These are phyloP conservation scores for Ampelomyces quisqualis DNA, from an alignment of 2,329 filamentous ascomycete genomes.

Conservation along the genomic window DNA sequence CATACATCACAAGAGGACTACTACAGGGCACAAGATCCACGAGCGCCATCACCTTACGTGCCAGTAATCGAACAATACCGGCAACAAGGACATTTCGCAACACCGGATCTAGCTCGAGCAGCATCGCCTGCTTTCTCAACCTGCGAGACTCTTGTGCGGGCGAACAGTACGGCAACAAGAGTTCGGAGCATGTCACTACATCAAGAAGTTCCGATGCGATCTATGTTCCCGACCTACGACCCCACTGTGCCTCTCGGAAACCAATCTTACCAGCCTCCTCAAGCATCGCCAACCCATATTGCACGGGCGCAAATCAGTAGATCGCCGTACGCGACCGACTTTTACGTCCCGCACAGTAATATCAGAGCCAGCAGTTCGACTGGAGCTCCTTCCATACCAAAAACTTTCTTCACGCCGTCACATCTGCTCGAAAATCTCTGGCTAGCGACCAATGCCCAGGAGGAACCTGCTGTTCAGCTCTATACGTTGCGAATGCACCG, in stretches of 20 bases:
- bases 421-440: slow-evolving; percentile 66
- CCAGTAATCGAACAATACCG: slow-evolving; percentile 16
- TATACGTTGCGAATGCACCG: slow-evolving; percentile 46
- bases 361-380: slow-evolving; percentile 29
- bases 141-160: slow-evolving; percentile 40
- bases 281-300: slow-evolving; percentile 63
- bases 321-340: slow-evolving; percentile 60
- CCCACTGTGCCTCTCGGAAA: slow-evolving; percentile 64
- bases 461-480: slow-evolving; percentile 43
- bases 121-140: slow-evolving; percentile 41
- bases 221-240: slow-evolving; percentile 77
- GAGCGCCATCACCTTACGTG: slow-evolving; percentile 23
- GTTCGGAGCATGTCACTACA: slow-evolving; percentile 32
- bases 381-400: slow-evolving; percentile 25
- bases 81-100: slow-evolving; percentile 18
- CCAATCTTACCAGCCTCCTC: slow-evolving; percentile 70
- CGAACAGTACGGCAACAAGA: slow-evolving; percentile 39
- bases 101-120: slow-evolving; percentile 35
- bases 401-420: slow-evolving; percentile 50
- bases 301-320: slow-evolving; percentile 66
- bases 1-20: slow-evolving; percentile 17
- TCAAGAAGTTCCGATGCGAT: slow-evolving; percentile 56
- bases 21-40: slow-evolving; percentile 21
- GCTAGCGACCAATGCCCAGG: slow-evolving; percentile 70
- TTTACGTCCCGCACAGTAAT: slow-evolving; percentile 44